Evolutionary conservation across 31 red algal species (phyloP).

Genomic region (Porphyra umbilicalis): DNA sequence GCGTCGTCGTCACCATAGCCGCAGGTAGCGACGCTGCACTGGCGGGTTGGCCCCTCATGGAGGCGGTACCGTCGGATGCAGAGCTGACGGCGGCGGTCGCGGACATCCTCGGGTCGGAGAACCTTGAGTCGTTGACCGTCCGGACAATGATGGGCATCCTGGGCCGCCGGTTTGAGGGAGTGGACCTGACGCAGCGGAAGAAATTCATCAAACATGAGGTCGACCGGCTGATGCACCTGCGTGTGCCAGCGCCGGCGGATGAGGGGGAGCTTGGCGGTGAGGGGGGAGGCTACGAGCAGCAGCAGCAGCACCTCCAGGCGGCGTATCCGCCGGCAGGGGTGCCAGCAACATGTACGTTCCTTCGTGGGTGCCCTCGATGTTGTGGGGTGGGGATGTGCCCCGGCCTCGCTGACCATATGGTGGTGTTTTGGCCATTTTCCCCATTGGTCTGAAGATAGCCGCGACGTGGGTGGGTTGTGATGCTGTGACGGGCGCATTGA

Average conservation of each 20-base stretch:
- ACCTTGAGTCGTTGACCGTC: constrained; percentile 62
- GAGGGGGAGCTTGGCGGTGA: not conserved
- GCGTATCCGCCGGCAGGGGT: not conserved
- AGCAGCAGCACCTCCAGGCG: not conserved
- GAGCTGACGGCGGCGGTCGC: constrained; percentile 32
- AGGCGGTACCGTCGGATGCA: constrained; percentile 18
- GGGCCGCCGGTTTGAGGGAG: constrained; percentile 13
- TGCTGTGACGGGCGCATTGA: no score
- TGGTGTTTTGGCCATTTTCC: no score
- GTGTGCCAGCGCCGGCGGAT: not conserved
- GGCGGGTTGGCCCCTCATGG: constrained; percentile 2
- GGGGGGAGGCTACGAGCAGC: not conserved
- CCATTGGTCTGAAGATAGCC: no score
- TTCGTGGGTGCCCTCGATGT: no score
- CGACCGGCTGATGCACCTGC: not conserved
- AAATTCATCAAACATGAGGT: not conserved
- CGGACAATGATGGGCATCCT: constrained; percentile 72
- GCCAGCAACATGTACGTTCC: not conserved
- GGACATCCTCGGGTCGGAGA: constrained; percentile 39
- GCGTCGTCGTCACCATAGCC: no score
- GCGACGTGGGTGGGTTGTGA: no score
- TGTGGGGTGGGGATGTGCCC: no score
- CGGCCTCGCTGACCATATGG: no score
- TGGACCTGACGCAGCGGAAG: not conserved
- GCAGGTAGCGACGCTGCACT: not conserved